Evolutionary conservation across 352 stramenopile species (phyloP), one percentile per base, ranked within the genome.

Genomic region (Phytopythium delawarense): DNA sequence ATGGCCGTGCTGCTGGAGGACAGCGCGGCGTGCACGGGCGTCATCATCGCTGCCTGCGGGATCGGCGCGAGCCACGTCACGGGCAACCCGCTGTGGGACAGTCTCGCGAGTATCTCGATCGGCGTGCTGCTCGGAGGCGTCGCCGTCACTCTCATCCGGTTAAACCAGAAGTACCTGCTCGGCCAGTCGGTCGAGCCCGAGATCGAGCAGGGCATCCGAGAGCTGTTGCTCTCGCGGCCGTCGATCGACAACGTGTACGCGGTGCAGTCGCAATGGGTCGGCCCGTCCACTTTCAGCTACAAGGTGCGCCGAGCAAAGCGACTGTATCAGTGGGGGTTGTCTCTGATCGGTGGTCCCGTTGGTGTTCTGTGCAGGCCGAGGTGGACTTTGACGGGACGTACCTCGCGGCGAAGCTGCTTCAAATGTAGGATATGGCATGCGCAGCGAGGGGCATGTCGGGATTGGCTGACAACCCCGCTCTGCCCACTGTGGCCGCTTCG

Each of bases 371-470:
- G 21, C 49, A 94, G 86, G 97, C 97, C 23, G 96, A 99, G 76
- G 91, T 99, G 7, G 97, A 99, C 75, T 99, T 99, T 79, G 97
- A 99, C 66, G 97, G 97, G 57, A 99, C 97, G 44, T 99, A 97
- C 70, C 67, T 99, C 45, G 96, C 96, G 18, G 97, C 97, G 11
- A 92, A 98, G 62, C 81, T 99, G 8, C 73, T 95, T 8, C 81
- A 90, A 76, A 96, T 91, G 80, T 92, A 78, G 4, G 46, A 51
- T 32, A 18, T 32, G 21, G 5, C 2, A 0, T 12, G 45, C 59
- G 71, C 55, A 8, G 42, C 21, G 0, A 71, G n/a, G 46, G 60
- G 11, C 44, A 25, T 30, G 18, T 9, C 44, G 5, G 58, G 53
- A 1, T 16, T 49, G 15, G 61, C 13, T 13, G 54, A 25, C 23